These are phyloP conservation scores for Tolypocladium sp. DNA, from an alignment of 2,329 filamentous ascomycete species.

Conservation along the genomic window DNA sequence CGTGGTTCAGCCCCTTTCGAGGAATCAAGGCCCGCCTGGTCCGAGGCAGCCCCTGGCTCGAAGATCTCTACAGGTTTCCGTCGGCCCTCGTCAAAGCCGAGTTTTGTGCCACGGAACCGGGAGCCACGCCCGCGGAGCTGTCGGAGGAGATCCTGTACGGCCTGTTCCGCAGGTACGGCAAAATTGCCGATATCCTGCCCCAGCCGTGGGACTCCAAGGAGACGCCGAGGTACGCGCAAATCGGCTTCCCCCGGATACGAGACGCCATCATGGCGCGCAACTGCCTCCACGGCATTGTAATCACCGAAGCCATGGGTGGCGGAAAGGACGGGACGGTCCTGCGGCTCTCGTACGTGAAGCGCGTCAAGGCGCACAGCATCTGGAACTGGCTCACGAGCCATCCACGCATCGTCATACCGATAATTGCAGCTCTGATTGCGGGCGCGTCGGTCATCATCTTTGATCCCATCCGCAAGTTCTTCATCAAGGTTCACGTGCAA, in stretches of 20 bases:
- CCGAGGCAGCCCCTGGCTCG: slow-evolving; percentile 81
- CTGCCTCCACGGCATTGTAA: slow-evolving; percentile 77
- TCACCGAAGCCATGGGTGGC: slow-evolving; percentile 60
- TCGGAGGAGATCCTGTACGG: slow-evolving; percentile 82
- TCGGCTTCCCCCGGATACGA: slow-evolving; percentile 66
- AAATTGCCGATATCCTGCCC: slow-evolving; percentile 73
- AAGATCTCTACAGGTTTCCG: slow-evolving; percentile 80
- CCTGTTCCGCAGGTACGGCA: slow-evolving; percentile 83
- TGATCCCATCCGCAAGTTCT: slow-evolving; percentile 89
- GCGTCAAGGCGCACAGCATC: slow-evolving; percentile 66
- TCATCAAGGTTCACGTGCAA: slow-evolving; percentile 81
- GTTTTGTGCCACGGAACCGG: slow-evolving; percentile 66
- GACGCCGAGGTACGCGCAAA: slow-evolving; percentile 66
- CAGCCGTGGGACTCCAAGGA: slow-evolving; percentile 83
- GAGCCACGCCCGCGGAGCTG: slow-evolving; percentile 64
- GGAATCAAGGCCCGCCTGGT: slow-evolving; percentile 65
- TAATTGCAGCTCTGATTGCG: slow-evolving; percentile 71
- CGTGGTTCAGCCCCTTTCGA: slow-evolving; percentile 83
- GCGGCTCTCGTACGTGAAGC: slow-evolving; percentile 75
- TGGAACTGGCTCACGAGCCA: slow-evolving; percentile 84
- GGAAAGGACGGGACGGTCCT: slow-evolving; percentile 69
- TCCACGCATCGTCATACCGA: slow-evolving; percentile 78
- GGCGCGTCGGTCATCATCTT: slow-evolving; percentile 81
- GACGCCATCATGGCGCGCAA: slow-evolving; percentile 84
- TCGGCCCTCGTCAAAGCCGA: slow-evolving; percentile 70